A percentile compares a stretch with the other conserved stretches of the same genome.
Conservation (phyloP, 2,329 filamentous ascomycete genomes). For the Orbilia javanica region DNA sequence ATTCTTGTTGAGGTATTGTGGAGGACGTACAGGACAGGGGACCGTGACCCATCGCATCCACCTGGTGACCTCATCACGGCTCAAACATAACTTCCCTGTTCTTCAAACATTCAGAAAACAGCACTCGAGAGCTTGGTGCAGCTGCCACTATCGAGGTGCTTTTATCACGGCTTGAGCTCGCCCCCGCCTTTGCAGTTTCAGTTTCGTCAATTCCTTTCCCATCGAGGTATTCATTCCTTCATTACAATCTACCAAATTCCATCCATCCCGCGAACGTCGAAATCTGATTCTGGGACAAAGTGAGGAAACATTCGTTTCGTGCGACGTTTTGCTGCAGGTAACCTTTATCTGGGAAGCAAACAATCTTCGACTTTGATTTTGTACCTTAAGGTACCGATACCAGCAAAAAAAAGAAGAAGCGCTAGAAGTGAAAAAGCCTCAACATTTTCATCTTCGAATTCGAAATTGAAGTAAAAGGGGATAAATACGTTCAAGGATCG, state of each 20-base stretch:
- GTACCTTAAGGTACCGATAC: neutral
- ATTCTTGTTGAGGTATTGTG: neutral
- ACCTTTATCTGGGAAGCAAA: constrained; percentile 2
- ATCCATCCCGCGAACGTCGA: neutral
- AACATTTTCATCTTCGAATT: neutral
- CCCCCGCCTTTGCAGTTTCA: no score
- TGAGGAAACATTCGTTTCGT: neutral
- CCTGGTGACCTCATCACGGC: constrained; percentile 59
- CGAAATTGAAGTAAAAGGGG: neutral
- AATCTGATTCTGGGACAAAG: neutral
- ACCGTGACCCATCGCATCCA: constrained; percentile 46
- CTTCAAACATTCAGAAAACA: neutral
- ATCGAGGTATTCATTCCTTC: neutral
- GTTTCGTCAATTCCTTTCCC: neutral
- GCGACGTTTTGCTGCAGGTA: constrained; percentile 1
- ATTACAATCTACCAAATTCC: neutral
- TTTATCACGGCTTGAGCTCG: neutral
- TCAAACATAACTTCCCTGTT: constrained; percentile 9
- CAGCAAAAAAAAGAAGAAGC: no score
- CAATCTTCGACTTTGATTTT: neutral
- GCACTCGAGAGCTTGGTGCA: neutral
- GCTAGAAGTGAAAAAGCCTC: no score
- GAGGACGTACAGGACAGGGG: constrained; percentile 12
- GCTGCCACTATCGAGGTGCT: neutral
- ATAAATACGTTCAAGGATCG: neutral